Percentiles rank a stretch among this genome's conserved stretches.
Evolutionary conservation across 139 green algal genomes (phyloP).

Genomic region (Micromonas commoda): DNA sequence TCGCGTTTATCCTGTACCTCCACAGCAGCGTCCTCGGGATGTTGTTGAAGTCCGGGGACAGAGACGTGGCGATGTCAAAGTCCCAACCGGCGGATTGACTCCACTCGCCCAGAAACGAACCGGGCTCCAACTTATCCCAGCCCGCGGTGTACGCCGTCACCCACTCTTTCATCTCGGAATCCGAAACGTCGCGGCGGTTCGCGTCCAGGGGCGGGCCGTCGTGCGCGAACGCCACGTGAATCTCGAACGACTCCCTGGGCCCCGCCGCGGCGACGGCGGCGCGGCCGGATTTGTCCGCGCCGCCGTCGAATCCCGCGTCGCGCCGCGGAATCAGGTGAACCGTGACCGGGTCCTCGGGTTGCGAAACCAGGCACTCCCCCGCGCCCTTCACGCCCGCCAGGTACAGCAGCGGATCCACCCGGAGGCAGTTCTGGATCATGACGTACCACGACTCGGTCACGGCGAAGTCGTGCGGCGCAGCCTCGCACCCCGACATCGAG

Average conservation of each 20-base stretch:
- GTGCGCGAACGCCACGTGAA: slow-evolving; percentile 26
- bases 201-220: slow-evolving; percentile 13
- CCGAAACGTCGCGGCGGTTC: neutral
- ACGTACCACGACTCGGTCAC: slow-evolving; percentile 21
- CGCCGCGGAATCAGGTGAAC: slow-evolving; percentile 21
- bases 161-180: neutral
- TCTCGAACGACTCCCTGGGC: slow-evolving; percentile 19
- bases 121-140: slow-evolving; percentile 11
- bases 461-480: slow-evolving; percentile 30
- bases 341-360: slow-evolving; percentile 6
- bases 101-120: slow-evolving; percentile 28
- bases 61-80: neutral
- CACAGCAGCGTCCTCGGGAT: slow-evolving; percentile 17
- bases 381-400: slow-evolving; percentile 11
- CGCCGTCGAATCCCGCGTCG: neutral
- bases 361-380: slow-evolving; percentile 14
- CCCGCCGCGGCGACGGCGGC: neutral
- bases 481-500: neutral
- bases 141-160: slow-evolving; percentile 23
- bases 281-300: neutral
- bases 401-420: neutral
- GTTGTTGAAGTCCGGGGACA: slow-evolving; percentile 27
- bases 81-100: neutral
- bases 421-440: slow-evolving; percentile 19
- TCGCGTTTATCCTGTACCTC: slow-evolving; percentile 11